Evolutionary conservation across 306 rosid genomes (phyloP).

Genomic region (Castanea sativa): DNA sequence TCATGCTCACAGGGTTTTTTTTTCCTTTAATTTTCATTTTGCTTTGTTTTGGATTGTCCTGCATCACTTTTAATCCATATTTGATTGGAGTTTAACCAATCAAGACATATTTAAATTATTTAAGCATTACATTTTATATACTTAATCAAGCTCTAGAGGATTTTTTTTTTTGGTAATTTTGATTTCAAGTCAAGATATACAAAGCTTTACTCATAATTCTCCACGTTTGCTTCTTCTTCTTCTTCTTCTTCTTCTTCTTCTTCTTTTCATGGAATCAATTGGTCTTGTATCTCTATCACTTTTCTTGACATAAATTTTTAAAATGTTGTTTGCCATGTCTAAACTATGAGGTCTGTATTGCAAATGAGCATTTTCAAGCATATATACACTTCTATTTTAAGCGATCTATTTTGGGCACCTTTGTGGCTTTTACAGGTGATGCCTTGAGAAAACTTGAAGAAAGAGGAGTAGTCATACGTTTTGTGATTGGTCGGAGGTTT

Average conservation of each 20-base stretch:
- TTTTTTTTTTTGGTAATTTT: not conserved
- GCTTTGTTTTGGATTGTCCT: no score
- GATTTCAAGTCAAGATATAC: not conserved
- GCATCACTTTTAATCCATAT: not conserved
- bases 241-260: not conserved
- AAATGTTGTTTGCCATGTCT: no score
- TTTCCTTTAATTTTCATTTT: no score
- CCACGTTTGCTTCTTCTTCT: not conserved
- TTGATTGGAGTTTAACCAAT: not conserved
- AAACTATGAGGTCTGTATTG: no score
- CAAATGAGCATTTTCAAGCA: not conserved
- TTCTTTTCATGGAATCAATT: not conserved
- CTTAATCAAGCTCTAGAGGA: not conserved
- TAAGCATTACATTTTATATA: not conserved
- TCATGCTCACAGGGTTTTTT: not conserved
- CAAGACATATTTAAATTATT: not conserved
- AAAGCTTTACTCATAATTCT: not conserved
- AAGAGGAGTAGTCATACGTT: slow-evolving; percentile 90
- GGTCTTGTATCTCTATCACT: not conserved
- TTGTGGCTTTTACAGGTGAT: slow-evolving; percentile 58
- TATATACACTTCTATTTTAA: slow-evolving; percentile 6
- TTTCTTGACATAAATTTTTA: not conserved
- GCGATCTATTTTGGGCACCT: slow-evolving; percentile 6
- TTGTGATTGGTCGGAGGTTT: slow-evolving; percentile 97
- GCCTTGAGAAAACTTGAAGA: slow-evolving; percentile 90